Evolutionary conservation across 768 basidiomycete genomes (phyloP).

Genomic region (Clitopilus hobsonii): DNA sequence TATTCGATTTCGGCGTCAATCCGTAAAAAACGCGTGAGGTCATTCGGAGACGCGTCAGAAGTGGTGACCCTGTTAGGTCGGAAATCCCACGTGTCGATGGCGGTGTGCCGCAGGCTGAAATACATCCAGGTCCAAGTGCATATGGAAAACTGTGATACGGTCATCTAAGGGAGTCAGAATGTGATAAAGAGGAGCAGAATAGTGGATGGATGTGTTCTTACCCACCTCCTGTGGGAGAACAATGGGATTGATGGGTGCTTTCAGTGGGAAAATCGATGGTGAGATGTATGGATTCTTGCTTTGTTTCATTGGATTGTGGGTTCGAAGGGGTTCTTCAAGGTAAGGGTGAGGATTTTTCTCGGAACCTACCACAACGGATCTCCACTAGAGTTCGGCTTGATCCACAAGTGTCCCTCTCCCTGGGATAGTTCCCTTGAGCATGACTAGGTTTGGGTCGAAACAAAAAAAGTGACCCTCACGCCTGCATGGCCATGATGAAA

Average conservation of each 20-base stretch:
- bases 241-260: background rate
- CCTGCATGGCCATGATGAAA: background rate
- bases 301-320: no score
- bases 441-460: background rate
- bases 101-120: background rate
- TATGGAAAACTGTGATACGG: no score
- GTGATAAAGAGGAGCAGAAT: background rate
- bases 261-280: background rate
- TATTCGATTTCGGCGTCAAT: background rate
- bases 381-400: background rate
- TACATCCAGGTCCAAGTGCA: background rate
- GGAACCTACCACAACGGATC: background rate
- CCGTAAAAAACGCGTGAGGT: background rate
- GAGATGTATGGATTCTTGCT: no score
- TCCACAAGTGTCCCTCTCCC: background rate
- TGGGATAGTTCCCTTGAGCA: background rate
- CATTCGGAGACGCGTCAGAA: background rate
- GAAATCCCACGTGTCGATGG: background rate
- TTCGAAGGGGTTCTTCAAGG: no score
- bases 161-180: no score
- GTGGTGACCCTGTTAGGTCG: background rate
- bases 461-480: no score
- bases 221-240: background rate
- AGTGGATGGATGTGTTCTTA: background rate
- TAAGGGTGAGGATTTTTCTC: background rate